phyloP scores from a whole-genome alignment of 495 filamentous ascomycete genomes.

The Penicillium goetzii region DNA sequence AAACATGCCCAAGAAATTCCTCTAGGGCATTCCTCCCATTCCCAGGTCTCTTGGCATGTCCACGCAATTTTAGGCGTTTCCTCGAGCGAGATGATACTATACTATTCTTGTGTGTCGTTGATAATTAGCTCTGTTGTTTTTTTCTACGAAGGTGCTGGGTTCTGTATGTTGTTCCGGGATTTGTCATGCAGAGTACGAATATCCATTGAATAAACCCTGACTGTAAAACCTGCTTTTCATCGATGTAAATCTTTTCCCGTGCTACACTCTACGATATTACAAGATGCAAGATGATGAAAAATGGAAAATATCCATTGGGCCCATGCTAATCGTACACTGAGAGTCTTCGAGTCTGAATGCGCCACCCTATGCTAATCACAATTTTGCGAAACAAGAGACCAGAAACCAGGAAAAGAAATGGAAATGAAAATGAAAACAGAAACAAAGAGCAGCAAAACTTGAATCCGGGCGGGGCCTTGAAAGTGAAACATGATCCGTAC shows the following conservation, averaged over 20 bases:
- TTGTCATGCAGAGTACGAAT: slow-evolving; percentile 32
- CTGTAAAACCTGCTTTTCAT: not conserved
- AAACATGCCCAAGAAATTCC: slow-evolving; percentile 86
- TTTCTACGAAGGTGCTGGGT: slow-evolving; percentile 3
- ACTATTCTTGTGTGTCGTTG: slow-evolving; percentile 24
- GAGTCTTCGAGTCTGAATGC: slow-evolving; percentile 17
- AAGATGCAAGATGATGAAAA: not conserved
- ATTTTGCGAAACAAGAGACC: slow-evolving; percentile 19
- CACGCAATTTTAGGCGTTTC: not conserved
- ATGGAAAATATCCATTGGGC: slow-evolving; percentile 20
- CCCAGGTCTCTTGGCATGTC: not conserved
- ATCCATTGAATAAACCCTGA: not conserved
- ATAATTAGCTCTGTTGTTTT: slow-evolving; percentile 20
- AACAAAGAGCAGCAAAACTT: slow-evolving; percentile 5
- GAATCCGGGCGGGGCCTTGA: not conserved
- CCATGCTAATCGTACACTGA: slow-evolving; percentile 31
- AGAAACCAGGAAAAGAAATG: slow-evolving; percentile 16
- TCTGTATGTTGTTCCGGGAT: slow-evolving; percentile 19
- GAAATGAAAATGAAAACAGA: slow-evolving; percentile 15
- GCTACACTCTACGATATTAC: not conserved
- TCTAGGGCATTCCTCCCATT: slow-evolving; percentile 51
- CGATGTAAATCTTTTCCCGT: not conserved
- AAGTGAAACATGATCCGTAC: not conserved
- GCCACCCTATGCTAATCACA: slow-evolving; percentile 22
- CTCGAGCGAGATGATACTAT: slow-evolving; percentile 8